A percentile compares a stretch with the other conserved stretches of the same genome.
Conservation (phyloP, 805 yeast species). For the Lachancea mirantina region DNA sequence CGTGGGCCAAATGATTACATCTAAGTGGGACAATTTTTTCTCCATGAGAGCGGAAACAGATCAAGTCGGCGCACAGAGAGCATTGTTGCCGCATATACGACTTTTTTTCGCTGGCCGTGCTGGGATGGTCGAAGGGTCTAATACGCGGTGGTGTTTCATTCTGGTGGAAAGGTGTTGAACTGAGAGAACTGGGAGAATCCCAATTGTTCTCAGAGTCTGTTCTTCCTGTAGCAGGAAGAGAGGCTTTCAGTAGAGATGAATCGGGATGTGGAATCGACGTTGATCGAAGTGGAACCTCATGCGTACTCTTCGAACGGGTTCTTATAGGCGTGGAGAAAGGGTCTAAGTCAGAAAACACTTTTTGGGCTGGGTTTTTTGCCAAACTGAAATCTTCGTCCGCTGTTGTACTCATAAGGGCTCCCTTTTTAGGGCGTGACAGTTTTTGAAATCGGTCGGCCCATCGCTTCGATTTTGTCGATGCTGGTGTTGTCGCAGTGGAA, state of each 20-base stretch:
- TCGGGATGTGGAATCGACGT: slow-evolving; percentile 27
- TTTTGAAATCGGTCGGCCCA: slow-evolving; percentile 14
- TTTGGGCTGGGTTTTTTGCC: too few species aligned
- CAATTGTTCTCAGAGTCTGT: not conserved
- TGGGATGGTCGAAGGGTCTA: slow-evolving; percentile 13
- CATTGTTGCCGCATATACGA: slow-evolving; percentile 25
- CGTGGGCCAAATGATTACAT: slow-evolving; percentile 54
- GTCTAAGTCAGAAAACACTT: too few species aligned
- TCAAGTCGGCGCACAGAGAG: slow-evolving; percentile 44
- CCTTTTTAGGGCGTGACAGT: slow-evolving; percentile 2
- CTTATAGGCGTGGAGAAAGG: slow-evolving; percentile 1
- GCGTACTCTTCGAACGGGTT: slow-evolving; percentile 3
- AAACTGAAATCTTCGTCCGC: too few species aligned
- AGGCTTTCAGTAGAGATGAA: not conserved
- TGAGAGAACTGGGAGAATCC: slow-evolving; percentile 1
- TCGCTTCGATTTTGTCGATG: slow-evolving; percentile 16
- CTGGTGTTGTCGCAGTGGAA: slow-evolving; percentile 6
- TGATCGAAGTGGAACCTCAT: slow-evolving; percentile 17
- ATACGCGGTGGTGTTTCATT: slow-evolving; percentile 12
- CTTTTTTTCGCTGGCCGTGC: slow-evolving; percentile 14
- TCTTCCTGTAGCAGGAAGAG: not conserved
- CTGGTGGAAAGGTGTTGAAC: too few species aligned
- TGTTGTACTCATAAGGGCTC: too few species aligned
- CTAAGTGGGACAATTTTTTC: slow-evolving; percentile 42
- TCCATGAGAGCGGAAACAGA: slow-evolving; percentile 38